Evolutionary conservation across 768 basidiomycete species (phyloP).

Genomic region (Cystobasidium ongulense): DNA sequence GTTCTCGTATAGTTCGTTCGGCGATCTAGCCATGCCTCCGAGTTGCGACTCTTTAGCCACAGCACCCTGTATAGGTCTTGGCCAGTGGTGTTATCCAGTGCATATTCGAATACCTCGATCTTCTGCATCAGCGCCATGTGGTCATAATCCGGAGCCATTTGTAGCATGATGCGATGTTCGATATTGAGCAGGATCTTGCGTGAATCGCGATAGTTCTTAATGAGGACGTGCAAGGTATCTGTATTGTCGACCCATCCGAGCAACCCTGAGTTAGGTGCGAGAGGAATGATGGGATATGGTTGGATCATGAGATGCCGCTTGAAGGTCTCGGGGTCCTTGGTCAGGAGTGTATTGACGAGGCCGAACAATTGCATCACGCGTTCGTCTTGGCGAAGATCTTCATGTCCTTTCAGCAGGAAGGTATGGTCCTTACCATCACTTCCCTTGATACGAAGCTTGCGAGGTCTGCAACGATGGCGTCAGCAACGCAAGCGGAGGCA

Average conservation of each 20-base stretch:
- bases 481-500: neutral
- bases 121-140: constrained; percentile 88
- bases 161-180: constrained; percentile 96
- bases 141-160: constrained; percentile 94
- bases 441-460: constrained; percentile 75
- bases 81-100: constrained; percentile 93
- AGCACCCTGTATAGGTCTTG: constrained; percentile 94
- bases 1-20: constrained; percentile 92
- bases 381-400: constrained; percentile 97
- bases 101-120: constrained; percentile 98
- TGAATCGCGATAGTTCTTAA: constrained; percentile 80
- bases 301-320: constrained; percentile 93
- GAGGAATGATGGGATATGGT: constrained; percentile 79
- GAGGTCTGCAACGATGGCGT: constrained; percentile 49
- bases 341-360: constrained; percentile 86
- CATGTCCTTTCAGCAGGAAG: constrained; percentile 89
- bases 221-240: constrained; percentile 90
- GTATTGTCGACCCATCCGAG: constrained; percentile 92
- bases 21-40: constrained; percentile 95
- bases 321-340: constrained; percentile 87
- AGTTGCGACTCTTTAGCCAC: constrained; percentile 90
- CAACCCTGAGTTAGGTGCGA: constrained; percentile 90
- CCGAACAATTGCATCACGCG: constrained; percentile 98
- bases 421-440: constrained; percentile 89
- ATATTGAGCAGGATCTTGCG: constrained; percentile 95